Evolutionary conservation across 257 asterid species (phyloP).

Genomic region (Solanum infundibuliforme): DNA sequence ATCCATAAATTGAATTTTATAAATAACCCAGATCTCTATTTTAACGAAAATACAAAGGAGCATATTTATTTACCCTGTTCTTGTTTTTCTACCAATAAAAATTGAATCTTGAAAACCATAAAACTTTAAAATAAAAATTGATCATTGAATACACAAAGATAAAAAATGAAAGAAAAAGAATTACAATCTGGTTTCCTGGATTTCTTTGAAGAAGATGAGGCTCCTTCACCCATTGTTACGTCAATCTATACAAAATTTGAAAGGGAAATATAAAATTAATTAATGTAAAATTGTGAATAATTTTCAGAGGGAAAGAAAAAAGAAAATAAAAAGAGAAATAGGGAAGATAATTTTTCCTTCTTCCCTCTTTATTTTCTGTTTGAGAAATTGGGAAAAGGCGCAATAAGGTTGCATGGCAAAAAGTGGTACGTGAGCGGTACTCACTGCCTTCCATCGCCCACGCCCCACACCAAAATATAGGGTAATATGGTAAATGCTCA

Average conservation of each 20-base stretch:
- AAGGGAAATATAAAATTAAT: background rate
- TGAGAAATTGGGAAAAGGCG: background rate
- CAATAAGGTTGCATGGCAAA: background rate
- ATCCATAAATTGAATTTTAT: background rate
- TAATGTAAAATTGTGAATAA: background rate
- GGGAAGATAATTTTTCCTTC: background rate
- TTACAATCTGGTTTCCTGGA: conserved; percentile 32
- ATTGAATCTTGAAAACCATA: background rate
- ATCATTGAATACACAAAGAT: background rate
- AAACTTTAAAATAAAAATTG: background rate
- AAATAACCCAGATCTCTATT: background rate
- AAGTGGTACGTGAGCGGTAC: background rate
- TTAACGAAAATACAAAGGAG: background rate
- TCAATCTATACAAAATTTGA: background rate
- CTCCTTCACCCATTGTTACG: conserved; percentile 17
- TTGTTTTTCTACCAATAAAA: background rate
- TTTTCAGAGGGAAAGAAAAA: background rate
- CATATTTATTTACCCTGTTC: background rate
- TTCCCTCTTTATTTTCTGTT: background rate
- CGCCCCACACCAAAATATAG: background rate
- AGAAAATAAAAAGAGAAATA: background rate
- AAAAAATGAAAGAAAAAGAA: background rate
- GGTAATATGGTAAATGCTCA: background rate
- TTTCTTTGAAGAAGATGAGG: conserved; percentile 14
- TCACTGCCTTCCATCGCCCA: background rate